These are phyloP conservation scores for Beta corolliflora DNA, from an alignment of 179 eudicot species.

Conservation along the genomic window DNA sequence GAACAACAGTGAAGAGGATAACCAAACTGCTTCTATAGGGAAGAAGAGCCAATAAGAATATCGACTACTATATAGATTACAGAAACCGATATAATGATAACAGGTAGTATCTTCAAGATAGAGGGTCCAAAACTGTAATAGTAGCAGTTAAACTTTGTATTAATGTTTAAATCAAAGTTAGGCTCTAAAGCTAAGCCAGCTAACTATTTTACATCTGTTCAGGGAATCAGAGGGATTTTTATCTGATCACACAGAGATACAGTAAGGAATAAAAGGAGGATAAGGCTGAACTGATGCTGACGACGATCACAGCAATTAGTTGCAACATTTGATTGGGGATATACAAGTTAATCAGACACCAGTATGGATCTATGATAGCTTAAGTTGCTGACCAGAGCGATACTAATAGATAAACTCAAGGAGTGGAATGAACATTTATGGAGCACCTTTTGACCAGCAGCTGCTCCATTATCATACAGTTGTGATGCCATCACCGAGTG, in stretches of 20 bases:
- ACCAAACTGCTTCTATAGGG: background rate
- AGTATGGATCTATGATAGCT: background rate
- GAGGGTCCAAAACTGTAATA: background rate
- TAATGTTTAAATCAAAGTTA: background rate
- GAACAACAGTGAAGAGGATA: background rate
- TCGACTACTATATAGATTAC: background rate
- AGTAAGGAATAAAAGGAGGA: background rate
- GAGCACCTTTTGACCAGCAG: background rate
- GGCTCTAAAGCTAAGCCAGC: background rate
- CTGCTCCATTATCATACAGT: background rate
- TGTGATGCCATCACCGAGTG: slow-evolving; percentile 1
- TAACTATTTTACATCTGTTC: background rate
- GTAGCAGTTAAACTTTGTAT: background rate
- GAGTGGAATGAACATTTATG: background rate
- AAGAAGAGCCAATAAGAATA: background rate
- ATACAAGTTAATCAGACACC: background rate
- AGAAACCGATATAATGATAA: background rate
- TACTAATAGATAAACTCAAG: background rate
- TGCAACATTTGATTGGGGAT: background rate
- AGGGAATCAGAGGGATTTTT: background rate
- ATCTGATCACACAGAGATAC: background rate
- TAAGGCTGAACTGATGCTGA: slow-evolving; percentile 1
- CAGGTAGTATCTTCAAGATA: background rate
- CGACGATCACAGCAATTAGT: background rate
- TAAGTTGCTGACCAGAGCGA: background rate